phyloP scores from a whole-genome alignment of 2,329 filamentous ascomycete species.

The Plenodomus biglobosus region DNA sequence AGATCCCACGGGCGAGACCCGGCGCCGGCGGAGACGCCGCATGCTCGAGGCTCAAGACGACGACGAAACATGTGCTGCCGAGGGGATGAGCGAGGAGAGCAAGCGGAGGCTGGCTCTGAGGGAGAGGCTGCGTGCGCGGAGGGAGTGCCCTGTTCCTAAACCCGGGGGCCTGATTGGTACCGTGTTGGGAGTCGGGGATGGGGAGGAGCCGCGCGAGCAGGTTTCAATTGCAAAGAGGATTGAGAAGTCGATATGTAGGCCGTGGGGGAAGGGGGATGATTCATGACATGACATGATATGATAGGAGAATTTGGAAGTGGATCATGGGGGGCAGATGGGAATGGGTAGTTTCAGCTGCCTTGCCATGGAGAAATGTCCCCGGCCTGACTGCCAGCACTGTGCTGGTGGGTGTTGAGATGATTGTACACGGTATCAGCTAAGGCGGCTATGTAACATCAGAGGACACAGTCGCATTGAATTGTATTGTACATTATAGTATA shows the following conservation, averaged over 20 bases:
- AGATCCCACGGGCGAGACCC: slow-evolving; percentile 32
- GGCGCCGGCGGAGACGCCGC: slow-evolving; percentile 48
- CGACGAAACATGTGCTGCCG: slow-evolving; percentile 25
- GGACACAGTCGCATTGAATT: too few species aligned
- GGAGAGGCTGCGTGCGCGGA: slow-evolving; percentile 43
- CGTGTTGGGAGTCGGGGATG: slow-evolving; percentile 65
- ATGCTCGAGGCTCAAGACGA: slow-evolving; percentile 9
- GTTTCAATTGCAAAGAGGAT: slow-evolving; percentile 14
- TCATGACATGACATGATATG: slow-evolving; percentile 7
- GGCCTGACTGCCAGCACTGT: too few species aligned
- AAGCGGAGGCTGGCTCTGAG: slow-evolving; percentile 16
- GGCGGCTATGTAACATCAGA: too few species aligned
- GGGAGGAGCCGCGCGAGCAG: slow-evolving; percentile 11
- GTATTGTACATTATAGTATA: too few species aligned
- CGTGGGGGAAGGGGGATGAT: slow-evolving; percentile 10
- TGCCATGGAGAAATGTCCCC: too few species aligned
- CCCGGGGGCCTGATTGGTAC: slow-evolving; percentile 76
- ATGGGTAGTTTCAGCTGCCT: too few species aligned
- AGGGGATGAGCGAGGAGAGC: slow-evolving; percentile 25
- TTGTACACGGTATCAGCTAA: too few species aligned
- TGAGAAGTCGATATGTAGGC: slow-evolving; percentile 13
- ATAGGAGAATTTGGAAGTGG: neutral
- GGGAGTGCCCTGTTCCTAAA: slow-evolving; percentile 92
- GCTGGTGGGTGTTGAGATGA: too few species aligned
- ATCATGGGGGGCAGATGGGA: too few species aligned